Evolutionary conservation across 2,329 filamentous ascomycete genomes (phyloP), one percentile per base, ranked within the genome.

Genomic region (Penicillium sp.): DNA sequence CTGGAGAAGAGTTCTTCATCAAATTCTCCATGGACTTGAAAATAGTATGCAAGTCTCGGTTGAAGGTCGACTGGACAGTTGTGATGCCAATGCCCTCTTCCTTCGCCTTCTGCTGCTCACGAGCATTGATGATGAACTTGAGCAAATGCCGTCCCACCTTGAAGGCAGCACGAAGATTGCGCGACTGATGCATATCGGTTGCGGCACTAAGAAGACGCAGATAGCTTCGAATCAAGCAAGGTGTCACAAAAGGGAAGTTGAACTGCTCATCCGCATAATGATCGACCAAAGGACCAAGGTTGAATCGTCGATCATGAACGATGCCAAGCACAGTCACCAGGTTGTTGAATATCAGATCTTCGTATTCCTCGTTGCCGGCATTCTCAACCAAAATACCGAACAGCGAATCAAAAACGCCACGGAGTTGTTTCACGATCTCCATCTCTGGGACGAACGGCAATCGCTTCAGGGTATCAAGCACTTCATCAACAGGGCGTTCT

Each of bases 391-490:
- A 79, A 24, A 97, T 92, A 5, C 91, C 89, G 69, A 99, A 99
- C 1, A 99, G 83, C 0, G 91, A 86, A 71, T 96, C 91, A 49
- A 99, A 88, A 1, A 97, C 92, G 65, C 96, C 89, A 59, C 85
- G 89, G 7, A 97, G 79, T 37, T 97, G 83, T 77, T 97, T 99
- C 58, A 99, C 94, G 29, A 99, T 90, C 74, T 99, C 95, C 52
- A 97, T 96, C 71, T 99, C 94, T 0, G 94, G 90, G 0, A 99
- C 92, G 62, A 97, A 97, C 18, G 92, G 87, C 45, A 97, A 84
- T 62, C 92, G 87, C 69, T 89, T 89, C 37, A 99, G 77, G 1
- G 96, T 78, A 21, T 86, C 81, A 1, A 90, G 81, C 1, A 97
- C 80, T 31, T 92, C 86, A 24, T 87, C 86, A 42, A 87, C 83